Evolutionary conservation across 176 grass and related monocot genomes (phyloP).

Genomic region (Lolium perenne): DNA sequence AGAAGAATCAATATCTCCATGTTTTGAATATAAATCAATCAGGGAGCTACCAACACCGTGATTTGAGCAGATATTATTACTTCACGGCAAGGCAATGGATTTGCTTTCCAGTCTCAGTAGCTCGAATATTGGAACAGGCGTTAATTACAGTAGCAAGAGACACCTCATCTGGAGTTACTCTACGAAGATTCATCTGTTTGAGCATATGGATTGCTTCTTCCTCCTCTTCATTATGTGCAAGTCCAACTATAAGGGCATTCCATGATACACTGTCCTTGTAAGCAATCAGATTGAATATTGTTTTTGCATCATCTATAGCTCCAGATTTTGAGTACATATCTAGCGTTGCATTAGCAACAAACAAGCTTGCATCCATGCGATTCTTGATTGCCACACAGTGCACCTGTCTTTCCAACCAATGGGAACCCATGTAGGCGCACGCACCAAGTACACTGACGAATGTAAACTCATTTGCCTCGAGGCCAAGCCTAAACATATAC

Average conservation of each 20-base stretch:
- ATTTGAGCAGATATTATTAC: constrained; percentile 54
- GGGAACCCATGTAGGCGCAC: constrained; percentile 38
- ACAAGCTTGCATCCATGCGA: constrained; percentile 50
- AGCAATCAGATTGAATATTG: constrained; percentile 56
- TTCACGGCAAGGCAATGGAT: constrained; percentile 62
- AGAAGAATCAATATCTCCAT: constrained; percentile 57
- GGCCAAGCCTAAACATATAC: constrained; percentile 48
- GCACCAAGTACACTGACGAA: constrained; percentile 65
- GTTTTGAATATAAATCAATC: constrained; percentile 73
- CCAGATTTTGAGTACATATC: constrained; percentile 81
- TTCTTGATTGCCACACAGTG: constrained; percentile 65
- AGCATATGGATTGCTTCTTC: constrained; percentile 54
- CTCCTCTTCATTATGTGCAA: constrained; percentile 59
- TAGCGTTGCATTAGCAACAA: constrained; percentile 69
- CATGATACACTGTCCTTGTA: constrained; percentile 66
- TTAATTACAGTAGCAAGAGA: constrained; percentile 68
- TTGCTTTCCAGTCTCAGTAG: constrained; percentile 68
- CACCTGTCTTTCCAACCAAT: constrained; percentile 58
- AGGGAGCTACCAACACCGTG: constrained; percentile 61
- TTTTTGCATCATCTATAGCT: constrained; percentile 47
- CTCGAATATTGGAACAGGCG: constrained; percentile 59
- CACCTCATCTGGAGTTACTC: constrained; percentile 55
- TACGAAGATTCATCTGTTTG: constrained; percentile 51
- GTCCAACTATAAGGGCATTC: constrained; percentile 79
- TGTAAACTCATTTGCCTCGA: constrained; percentile 65